Evolutionary conservation across 257 asterid species (phyloP), one percentile per base, ranked within the genome.

Genomic region (Anisodus acutangulus): DNA sequence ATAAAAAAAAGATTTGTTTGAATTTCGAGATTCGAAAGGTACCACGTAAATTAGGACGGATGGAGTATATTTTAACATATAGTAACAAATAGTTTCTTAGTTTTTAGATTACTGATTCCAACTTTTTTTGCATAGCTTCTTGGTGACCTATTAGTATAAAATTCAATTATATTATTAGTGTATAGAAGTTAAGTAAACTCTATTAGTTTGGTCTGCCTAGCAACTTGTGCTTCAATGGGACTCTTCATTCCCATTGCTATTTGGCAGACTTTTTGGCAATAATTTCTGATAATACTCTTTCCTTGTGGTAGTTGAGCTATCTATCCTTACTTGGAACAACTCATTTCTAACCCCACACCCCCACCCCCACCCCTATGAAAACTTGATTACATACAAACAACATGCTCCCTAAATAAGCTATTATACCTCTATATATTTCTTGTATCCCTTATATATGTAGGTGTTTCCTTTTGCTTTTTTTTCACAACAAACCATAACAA

Each of bases 251-350:
- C 26, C 53, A 16, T 39, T 15, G 45, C 4, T 11, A 76, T 63
- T 12, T 74, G 63, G 45, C 59, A 49, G 45, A n/a, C 49, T 45
- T 45, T 51, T 26, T 26, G 63, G 22, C 64, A 26, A 76, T 53
- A 51, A 51, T 76, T 76, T 76, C 81, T 53, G 26, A 5, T 68
- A 68, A n/a, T 76, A 49, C 22, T 76, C 26, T 9, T 45, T 57
- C 82, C 58, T 35, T 10, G 47, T 72, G 89, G 88, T 87, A 59
- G 91, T 83, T 88, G 88, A 86, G 83, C 91, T 87, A 85, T 79
- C 71, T 64, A 58, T 82, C 83, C 53, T 17, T 17, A 49, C 63
- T 60, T 69, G 47, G 12, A 87, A 63, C 80, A 22, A 64, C 85
- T 79, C 76, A 58, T 17, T 55, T 2, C 81, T 87, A 81, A 87